These are phyloP conservation scores for Ballota nigra DNA, from an alignment of 257 asterid genomes.

Conservation along the genomic window DNA sequence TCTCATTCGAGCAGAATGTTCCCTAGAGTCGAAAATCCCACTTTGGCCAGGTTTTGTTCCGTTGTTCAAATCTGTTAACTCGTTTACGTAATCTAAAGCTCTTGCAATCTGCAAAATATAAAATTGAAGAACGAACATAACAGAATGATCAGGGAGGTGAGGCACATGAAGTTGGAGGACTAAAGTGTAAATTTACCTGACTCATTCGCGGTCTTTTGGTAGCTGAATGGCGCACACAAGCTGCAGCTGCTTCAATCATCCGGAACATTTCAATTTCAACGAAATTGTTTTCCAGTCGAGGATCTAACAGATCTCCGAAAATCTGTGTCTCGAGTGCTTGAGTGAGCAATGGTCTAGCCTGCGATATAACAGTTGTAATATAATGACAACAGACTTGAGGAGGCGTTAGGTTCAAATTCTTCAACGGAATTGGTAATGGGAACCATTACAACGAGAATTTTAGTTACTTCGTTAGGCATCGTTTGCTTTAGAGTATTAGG, in stretches of 20 bases:
- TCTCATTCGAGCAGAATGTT: neutral
- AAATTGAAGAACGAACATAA: neutral
- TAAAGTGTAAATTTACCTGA: slow-evolving; percentile 35
- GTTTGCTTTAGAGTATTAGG: neutral
- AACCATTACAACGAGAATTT: too few relatives aligned
- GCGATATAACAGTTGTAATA: neutral
- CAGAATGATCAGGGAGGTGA: neutral
- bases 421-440: too few relatives aligned
- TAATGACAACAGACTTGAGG: too few relatives aligned
- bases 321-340: neutral
- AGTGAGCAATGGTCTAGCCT: neutral
- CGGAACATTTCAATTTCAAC: slow-evolving; percentile 52
- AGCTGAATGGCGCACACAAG: slow-evolving; percentile 72
- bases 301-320: neutral
- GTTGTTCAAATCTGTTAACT: neutral
- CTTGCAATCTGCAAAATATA: neutral
- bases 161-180: neutral
- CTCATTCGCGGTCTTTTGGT: slow-evolving; percentile 38
- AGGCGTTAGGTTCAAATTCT: neutral
- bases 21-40: neutral
- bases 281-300: slow-evolving; percentile 15
- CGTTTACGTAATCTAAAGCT: neutral
- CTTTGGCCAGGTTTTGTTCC: neutral
- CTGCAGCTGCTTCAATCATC: slow-evolving; percentile 74
- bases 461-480: neutral